A percentile compares a stretch with the other conserved stretches of the same genome.
phyloP scores from a whole-genome alignment of 768 basidiomycete species.

The Inosperma sp. region DNA sequence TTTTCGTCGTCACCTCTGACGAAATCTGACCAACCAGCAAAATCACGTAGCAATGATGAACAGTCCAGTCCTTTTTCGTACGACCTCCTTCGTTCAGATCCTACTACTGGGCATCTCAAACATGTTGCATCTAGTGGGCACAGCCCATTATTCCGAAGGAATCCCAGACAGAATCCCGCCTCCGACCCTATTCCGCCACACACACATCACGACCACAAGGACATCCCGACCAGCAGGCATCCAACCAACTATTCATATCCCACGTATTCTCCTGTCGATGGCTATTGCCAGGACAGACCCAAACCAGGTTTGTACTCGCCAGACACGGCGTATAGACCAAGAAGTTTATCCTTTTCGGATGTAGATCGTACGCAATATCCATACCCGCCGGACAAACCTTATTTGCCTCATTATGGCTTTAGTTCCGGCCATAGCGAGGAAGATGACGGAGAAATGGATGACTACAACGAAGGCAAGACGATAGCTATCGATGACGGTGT shows the following conservation, averaged over 20 bases:
- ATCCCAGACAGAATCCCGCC: background rate
- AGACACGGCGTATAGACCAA: background rate
- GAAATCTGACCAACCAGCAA: background rate
- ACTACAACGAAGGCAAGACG: conserved; percentile 13
- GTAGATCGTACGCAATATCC: conserved; percentile 1
- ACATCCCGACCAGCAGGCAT: too few relatives aligned
- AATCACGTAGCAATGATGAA: background rate
- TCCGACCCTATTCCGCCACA: background rate
- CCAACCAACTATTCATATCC: background rate
- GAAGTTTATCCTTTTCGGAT: conserved; percentile 3
- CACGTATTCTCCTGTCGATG: background rate
- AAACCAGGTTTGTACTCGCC: background rate
- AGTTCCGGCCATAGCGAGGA: background rate
- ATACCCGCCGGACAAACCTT: conserved; percentile 4
- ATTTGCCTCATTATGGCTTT: background rate
- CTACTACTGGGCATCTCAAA: background rate
- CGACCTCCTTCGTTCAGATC: background rate
- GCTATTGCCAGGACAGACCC: background rate
- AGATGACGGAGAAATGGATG: conserved; percentile 17
- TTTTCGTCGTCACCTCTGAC: background rate
- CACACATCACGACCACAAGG: too few relatives aligned
- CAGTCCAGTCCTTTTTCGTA: background rate
- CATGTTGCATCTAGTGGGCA: background rate
- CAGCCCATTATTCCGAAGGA: background rate
- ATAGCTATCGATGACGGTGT: conserved; percentile 10